phyloP scores from a whole-genome alignment of 495 filamentous ascomycete species.

The Recurvomyces mirabilis region DNA sequence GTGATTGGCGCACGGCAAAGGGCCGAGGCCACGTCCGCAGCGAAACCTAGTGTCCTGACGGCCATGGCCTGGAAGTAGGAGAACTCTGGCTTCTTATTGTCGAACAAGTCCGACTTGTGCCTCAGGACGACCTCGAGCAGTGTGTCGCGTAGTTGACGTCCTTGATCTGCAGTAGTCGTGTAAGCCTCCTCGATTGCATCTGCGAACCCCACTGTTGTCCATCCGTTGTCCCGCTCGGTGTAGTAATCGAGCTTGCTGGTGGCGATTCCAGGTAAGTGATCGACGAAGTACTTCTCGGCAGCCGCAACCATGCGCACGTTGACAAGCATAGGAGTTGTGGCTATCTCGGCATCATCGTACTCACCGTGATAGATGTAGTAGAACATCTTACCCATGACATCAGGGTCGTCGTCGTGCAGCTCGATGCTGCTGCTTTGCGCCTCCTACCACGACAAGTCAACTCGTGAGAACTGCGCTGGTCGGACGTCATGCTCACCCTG shows the following conservation, averaged over 20 bases:
- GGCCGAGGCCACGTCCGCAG: not conserved
- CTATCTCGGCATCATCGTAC: slow-evolving; percentile 3
- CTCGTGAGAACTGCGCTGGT: not conserved
- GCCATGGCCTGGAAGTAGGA: not conserved
- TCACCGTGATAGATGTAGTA: slow-evolving; percentile 1
- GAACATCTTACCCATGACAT: slow-evolving; percentile 2
- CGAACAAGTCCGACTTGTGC: not conserved
- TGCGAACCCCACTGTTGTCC: not conserved
- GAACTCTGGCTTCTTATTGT: not conserved
- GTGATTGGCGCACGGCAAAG: no score
- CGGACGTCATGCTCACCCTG: not conserved
- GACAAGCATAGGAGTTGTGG: not conserved
- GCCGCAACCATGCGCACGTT: slow-evolving; percentile 1
- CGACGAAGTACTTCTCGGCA: slow-evolving; percentile 4
- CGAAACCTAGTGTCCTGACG: not conserved
- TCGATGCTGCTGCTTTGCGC: not conserved
- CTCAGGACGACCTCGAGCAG: not conserved
- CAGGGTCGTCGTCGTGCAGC: slow-evolving; percentile 5
- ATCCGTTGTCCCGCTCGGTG: not conserved
- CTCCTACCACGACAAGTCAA: not conserved
- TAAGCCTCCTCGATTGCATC: not conserved
- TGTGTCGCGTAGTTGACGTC: not conserved
- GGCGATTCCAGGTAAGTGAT: not conserved
- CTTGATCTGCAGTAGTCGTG: not conserved
- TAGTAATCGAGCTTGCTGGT: not conserved